Evolutionary conservation across 2,329 filamentous ascomycete genomes (phyloP), one percentile per base, ranked within the genome.

Genomic region (Colletotrichum tofieldiae): DNA sequence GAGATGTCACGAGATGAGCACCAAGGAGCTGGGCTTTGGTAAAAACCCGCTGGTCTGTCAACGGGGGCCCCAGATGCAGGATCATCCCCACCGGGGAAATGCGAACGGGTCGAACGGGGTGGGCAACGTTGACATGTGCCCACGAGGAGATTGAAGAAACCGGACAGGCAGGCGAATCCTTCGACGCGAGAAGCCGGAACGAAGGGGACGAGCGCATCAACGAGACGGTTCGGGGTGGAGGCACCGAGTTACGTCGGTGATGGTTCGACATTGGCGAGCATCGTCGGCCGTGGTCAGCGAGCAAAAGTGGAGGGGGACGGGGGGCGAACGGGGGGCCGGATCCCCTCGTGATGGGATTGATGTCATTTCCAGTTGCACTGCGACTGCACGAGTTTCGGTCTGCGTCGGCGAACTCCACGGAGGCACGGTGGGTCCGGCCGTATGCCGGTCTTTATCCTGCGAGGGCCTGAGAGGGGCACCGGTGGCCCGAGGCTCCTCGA

Each of bases 1-100:
- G 71, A 73, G 71, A 73, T 73, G 58, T 71, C 71, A 73, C 71
- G 71, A 73, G 67, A 71, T 71, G 71, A 73, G 67, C 61, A 51
- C 71, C 71, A 54, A 67, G 47, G 58, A 49, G 37, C 67, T 63
- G 71, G 71, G 41, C 67, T 51, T 56, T 52, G 65, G 59, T 41
- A 43, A 47, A 43, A 49, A 68, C 62, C 69, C 69, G 65, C 65
- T 45, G 65, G 37, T 69, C 39, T 72, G 69, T 69, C 65, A 69
- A 64, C 18, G 52, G 65, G 65, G 52, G 35, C 65, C 69, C 69
- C 65, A 60, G 67, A 69, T 69, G 47, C 65, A 72, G 60, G 45
- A 72, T 58, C 41, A 69, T 60, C 47, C 23, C 59, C 45, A 64
- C 69, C 64, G 69, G 65, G 65, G 65, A 18, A 29, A 60, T 54